Conservation (phyloP, 2,329 filamentous ascomycete species). For the Sarocladium brachiariae region DNA sequence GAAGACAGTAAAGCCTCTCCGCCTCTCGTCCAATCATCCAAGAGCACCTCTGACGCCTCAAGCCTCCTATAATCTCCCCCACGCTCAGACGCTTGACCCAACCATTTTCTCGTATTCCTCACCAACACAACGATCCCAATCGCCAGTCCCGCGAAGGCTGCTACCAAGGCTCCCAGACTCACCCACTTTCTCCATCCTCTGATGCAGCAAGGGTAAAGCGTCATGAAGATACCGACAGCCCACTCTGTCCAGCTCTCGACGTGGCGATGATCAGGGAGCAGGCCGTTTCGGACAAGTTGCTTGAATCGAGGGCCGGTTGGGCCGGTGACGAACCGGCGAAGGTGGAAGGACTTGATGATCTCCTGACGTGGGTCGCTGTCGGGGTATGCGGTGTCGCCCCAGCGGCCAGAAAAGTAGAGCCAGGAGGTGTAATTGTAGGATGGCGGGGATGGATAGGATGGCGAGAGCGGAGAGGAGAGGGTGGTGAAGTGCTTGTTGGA, state of each 20-base stretch:
- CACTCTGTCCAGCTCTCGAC: slow-evolving; percentile 22
- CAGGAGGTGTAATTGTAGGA: slow-evolving; percentile 24
- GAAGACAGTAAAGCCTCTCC: background rate
- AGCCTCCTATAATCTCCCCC: slow-evolving; percentile 5
- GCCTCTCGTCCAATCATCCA: slow-evolving; percentile 1
- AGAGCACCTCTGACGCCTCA: background rate
- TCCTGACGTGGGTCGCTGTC: slow-evolving; percentile 26
- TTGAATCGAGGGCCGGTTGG: slow-evolving; percentile 26
- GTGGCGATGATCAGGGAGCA: slow-evolving; percentile 21
- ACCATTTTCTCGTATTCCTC: background rate
- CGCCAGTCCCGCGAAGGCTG: background rate
- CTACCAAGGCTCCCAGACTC: slow-evolving; percentile 15
- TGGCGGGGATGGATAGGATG: slow-evolving; percentile 4
- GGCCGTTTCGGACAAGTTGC: slow-evolving; percentile 25
- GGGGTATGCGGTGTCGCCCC: slow-evolving; percentile 26
- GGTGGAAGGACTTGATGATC: slow-evolving; percentile 22
- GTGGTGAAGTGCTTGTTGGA: slow-evolving; percentile 17
- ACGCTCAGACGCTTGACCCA: background rate
- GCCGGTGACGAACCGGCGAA: slow-evolving; percentile 25
- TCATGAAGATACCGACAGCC: slow-evolving; percentile 20
- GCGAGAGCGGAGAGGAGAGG: slow-evolving; percentile 9
- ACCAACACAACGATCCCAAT: background rate
- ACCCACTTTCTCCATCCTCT: slow-evolving; percentile 27
- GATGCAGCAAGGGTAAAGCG: slow-evolving; percentile 26
- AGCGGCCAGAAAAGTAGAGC: slow-evolving; percentile 27